Base-by-base conservation (phyloP, 2,329 filamentous ascomycete genomes). In the Iodosphaeria phyllophila region DNA sequence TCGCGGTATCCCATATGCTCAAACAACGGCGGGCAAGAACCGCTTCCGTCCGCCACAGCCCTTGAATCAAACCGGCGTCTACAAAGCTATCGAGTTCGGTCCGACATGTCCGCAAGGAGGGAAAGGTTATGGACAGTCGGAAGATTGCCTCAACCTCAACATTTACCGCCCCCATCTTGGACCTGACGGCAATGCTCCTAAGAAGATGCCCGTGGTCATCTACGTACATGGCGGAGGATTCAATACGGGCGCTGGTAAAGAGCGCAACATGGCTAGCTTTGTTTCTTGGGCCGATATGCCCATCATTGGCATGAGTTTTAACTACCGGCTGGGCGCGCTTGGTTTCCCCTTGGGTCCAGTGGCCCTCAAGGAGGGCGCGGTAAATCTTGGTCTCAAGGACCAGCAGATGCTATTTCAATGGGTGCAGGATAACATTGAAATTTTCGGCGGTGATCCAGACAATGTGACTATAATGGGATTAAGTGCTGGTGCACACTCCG, bases 361-460 rank as follows among this genome's bases (percentile, higher is more conserved):
- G 27, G 56, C 64, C 16, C 51, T 56, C 9, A 56, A 56, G 17
- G 58, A 58, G 25, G 70, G 65, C 0, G 35, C 64, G 19, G 48
- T 73, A 26, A 82, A 80, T 36, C 44, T 73, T 12, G 74, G 74
- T 2, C 46, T 77, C 30, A 54, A 58, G 33, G 73, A 77, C 38
- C 70, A 76, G 44, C 54, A 60, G 30, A 37, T 60, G 9, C 51
- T 65, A 8, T 49, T 76, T 13, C 46, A 55, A 28, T 77, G 71
- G 72, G 58, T 75, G 14, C 51, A 54, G 32, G 50, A 58, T 14
- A 74, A 74, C 42, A 63, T 72, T 27, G 56, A 42, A 5, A 48
- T 44, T 4, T 73, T 76, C 44, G 70, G 69, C 0, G 72, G 70
- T 3, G 60, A 75, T 36, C 51, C 50, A 2, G 44, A 48, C 7